Conservation (phyloP, 192 early-diverging fungal genomes). For the Backusella mclennaniae region DNA sequence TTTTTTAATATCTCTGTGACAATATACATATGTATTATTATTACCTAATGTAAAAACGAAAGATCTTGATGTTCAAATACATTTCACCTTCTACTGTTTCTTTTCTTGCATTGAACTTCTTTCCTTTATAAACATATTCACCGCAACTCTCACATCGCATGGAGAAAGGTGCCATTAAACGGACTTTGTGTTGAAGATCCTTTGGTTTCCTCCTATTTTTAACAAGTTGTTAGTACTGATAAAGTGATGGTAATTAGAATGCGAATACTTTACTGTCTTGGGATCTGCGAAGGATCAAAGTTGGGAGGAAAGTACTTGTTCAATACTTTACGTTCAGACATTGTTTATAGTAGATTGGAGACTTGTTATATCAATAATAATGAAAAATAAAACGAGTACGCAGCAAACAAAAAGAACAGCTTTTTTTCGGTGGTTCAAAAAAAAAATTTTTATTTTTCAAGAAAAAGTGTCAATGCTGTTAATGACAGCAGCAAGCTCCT, state of each 20-base stretch:
- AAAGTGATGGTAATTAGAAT: neutral
- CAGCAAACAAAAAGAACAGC: too few relatives aligned
- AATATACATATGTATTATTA: neutral
- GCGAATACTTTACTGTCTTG: constrained; percentile 22
- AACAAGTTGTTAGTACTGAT: neutral
- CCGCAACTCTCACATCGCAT: constrained; percentile 97
- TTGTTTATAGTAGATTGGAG: constrained; percentile 29
- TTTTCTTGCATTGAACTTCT: constrained; percentile 98
- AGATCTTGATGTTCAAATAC: constrained; percentile 75
- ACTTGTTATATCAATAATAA: neutral
- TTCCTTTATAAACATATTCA: constrained; percentile 96
- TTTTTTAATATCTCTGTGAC: neutral
- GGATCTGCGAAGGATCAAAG: constrained; percentile 91
- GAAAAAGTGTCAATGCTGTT: neutral
- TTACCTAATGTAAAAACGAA: constrained; percentile 67
- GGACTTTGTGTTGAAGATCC: constrained; percentile 91
- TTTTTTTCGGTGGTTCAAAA: too few relatives aligned
- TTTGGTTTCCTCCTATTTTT: constrained; percentile 68
- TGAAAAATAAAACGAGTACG: neutral
- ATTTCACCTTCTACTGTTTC: constrained; percentile 75
- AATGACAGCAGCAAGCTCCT: neutral
- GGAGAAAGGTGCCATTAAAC: constrained; percentile 97
- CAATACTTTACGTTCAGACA: constrained; percentile 92
- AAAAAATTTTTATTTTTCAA: neutral
- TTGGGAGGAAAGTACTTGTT: constrained; percentile 98